Conservation (phyloP, 73 alveolate species). For the Blepharisma stoltei region DNA sequence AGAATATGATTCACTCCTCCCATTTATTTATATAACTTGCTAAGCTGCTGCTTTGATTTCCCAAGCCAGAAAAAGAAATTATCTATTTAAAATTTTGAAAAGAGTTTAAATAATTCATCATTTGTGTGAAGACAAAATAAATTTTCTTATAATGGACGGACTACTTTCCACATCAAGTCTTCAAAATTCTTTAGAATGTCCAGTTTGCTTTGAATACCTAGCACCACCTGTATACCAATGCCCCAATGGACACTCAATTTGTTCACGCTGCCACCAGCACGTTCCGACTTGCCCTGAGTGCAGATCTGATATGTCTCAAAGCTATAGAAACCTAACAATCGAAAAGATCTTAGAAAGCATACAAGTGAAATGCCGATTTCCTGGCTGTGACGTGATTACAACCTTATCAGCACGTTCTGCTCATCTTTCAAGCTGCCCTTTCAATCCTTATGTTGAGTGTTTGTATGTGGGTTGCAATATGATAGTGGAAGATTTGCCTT, state of each 20-base stretch:
- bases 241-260: constrained; percentile 5
- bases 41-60: no score
- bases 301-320: not conserved
- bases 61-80: no score
- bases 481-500: not conserved
- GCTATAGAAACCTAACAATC: not conserved
- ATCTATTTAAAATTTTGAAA: no score
- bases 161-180: no score
- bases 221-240: not conserved
- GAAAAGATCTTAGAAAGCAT: not conserved
- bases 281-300: not conserved
- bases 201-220: not conserved
- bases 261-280: not conserved
- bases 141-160: no score
- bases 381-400: not conserved
- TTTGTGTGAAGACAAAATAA: no score
- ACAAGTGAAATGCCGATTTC: not conserved
- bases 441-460: not conserved
- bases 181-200: not conserved
- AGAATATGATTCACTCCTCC: constrained; percentile 34
- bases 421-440: not conserved
- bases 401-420: not conserved
- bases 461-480: not conserved
- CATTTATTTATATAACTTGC: no score
- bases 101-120: no score